Evolutionary conservation across 805 yeast genomes (phyloP).

Genomic region (Suhomyces sp.): DNA sequence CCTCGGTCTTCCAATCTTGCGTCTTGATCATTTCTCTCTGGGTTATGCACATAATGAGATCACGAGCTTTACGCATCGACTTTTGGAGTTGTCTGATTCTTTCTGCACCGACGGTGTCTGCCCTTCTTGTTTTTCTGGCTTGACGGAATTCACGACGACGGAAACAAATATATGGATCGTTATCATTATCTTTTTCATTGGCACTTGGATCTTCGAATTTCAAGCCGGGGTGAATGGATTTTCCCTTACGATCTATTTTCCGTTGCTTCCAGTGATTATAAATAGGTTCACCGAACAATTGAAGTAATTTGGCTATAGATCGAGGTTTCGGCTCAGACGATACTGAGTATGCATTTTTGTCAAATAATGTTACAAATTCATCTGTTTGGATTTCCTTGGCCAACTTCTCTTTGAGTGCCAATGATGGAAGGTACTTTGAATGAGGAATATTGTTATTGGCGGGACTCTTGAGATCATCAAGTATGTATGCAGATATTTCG

Average conservation of each 20-base stretch:
- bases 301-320: slow-evolving; percentile 47
- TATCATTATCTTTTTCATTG: slow-evolving; percentile 78
- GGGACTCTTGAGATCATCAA: slow-evolving; percentile 30
- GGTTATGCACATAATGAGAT: slow-evolving; percentile 64
- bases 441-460: slow-evolving; percentile 26
- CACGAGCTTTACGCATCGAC: slow-evolving; percentile 75
- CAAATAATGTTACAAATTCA: slow-evolving; percentile 60
- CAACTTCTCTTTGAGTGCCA: slow-evolving; percentile 55
- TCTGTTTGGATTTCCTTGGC: slow-evolving; percentile 53
- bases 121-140: slow-evolving; percentile 92
- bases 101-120: slow-evolving; percentile 88
- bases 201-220: slow-evolving; percentile 77
- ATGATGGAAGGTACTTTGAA: slow-evolving; percentile 44
- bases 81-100: slow-evolving; percentile 68
- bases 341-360: slow-evolving; percentile 34
- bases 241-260: slow-evolving; percentile 68
- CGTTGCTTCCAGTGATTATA: slow-evolving; percentile 82
- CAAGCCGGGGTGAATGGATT: slow-evolving; percentile 66
- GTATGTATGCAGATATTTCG: slow-evolving; percentile 57
- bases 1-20: slow-evolving; percentile 60
- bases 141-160: slow-evolving; percentile 93
- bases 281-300: slow-evolving; percentile 58
- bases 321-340: slow-evolving; percentile 26
- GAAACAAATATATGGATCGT: slow-evolving; percentile 93
- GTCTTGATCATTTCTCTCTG: slow-evolving; percentile 67